Evolutionary conservation across 2,329 filamentous ascomycete species (phyloP), one percentile per base, ranked within the genome.

Genomic region (Atkinsonella texensis): DNA sequence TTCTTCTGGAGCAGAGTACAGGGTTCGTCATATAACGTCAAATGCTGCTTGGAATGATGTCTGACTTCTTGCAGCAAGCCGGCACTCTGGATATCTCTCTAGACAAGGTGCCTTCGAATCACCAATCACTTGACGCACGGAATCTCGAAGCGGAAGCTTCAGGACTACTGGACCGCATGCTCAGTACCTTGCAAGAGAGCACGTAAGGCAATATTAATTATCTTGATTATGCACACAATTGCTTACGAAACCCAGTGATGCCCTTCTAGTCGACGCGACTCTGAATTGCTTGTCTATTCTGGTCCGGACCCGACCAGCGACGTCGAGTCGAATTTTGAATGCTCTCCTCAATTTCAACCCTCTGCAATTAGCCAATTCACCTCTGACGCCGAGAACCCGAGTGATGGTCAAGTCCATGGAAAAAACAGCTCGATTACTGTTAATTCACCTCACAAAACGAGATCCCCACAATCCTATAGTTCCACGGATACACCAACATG

Each of bases 361-460:
- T 0, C 72, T 96, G 44, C 89, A 86, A 67, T 79, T 88, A 57
- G 87, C 86, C 52, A 85, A 81, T 60, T 80, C 81, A 2, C 83
- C 85, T 3, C 79, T 94, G 73, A 91, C 86, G 0, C 79, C 88
- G 2, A 88, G 83, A 63, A 79, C 80, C 48, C 89, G 85, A 59
- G 85, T 98, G 54, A 81, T 91, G 60, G 78, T 95, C 55, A 89
- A 84, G 68, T 97, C 91, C 5, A 93, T 98, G 82, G 91, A 96
- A 67, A 89, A 95, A 64, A 98, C 93, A 23, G 87, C 87, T 3
- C 81, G 89, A 60, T 82, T 89, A 58, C 72, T 98, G 46, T 75
- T 97, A 40, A 78, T 90, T 50, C 90, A 96, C 67, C 73, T 95
- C 50, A 74, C 85, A 58, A 91, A 91, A 70, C 89, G 90, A 61